Evolutionary conservation across 148 eudicot species (phyloP), one percentile per base, ranked within the genome.

Genomic region (Cornus florida): DNA sequence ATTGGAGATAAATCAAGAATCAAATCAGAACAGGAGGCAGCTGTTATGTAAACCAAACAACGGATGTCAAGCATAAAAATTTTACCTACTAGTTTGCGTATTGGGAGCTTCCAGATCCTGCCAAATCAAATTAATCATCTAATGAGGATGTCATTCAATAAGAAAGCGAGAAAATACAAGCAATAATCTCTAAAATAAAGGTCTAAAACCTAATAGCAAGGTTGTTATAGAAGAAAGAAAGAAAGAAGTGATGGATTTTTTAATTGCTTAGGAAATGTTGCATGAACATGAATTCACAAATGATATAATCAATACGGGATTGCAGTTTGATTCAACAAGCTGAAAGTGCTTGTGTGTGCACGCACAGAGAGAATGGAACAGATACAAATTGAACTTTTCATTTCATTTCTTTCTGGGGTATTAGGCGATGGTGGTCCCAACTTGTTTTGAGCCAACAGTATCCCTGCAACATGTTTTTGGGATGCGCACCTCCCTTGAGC

Each of bases 51-150:
- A 78, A 53, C 17, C 78, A 75, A 78, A 73, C 76, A 82, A 66
- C 3, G 68, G 71, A 77, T 12, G 65, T 72, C 16, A 22, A 10
- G 57, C 74, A 67, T 50, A 56, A 74, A 75, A 72, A 38, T 60
- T 81, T 72, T 84, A 87, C 98, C 94, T 86, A 70, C 79, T 75
- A 79, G 79, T 86, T 79, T 88, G 90, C 41, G 50, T 50, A 79
- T 75, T 81, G 16, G 83, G 80, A 72, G 84, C 71, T 81, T 90
- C 91, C 82, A 81, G 84, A 80, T 91, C 97, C 97, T 92, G 97
- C 86, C 85, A 82, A 82, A 82, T 84, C 56, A 65, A 84, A 79
- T 74, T 77, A 76, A 60, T 28, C 22, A 86, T 53, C 67, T 68
- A 77, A 80, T 75, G 43, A 88, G 75, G 77, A 71, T 68, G 22